Evolutionary conservation across 2,329 filamentous ascomycete genomes (phyloP).

Genomic region (Aspergillus arachidicola): DNA sequence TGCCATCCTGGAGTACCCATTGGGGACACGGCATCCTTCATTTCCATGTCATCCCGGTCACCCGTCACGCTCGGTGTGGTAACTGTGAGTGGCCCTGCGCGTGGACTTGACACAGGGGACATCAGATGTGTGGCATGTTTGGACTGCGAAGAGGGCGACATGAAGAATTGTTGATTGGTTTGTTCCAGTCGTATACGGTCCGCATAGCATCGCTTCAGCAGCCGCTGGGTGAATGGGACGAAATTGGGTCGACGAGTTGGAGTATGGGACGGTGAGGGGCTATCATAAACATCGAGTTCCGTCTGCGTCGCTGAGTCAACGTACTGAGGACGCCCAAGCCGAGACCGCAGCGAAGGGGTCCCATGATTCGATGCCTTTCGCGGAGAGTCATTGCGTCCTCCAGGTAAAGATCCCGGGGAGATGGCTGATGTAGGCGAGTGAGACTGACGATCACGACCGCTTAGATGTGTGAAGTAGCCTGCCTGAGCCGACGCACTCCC

Average conservation of each 20-base stretch:
- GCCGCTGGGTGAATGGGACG: conserved; percentile 44
- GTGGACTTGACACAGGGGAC: conserved; percentile 18
- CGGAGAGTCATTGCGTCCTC: conserved; percentile 29
- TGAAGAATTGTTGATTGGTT: conserved; percentile 21
- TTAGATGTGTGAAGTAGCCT: conserved; percentile 2
- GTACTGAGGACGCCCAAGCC: conserved; percentile 36
- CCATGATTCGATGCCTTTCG: conserved; percentile 35
- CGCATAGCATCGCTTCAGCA: conserved; percentile 45
- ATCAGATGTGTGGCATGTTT: conserved; percentile 11
- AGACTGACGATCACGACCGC: conserved; percentile 40
- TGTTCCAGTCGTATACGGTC: conserved; percentile 43
- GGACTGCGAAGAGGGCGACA: conserved; percentile 20
- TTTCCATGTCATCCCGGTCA: conserved; percentile 46
- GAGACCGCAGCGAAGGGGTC: conserved; percentile 29
- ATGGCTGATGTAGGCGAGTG: conserved; percentile 38
- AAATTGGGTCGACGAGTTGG: conserved; percentile 33
- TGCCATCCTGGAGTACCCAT: conserved; percentile 22
- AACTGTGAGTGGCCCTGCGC: conserved; percentile 11
- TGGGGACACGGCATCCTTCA: conserved; percentile 46
- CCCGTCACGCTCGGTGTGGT: conserved; percentile 13
- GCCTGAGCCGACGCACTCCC: conserved; percentile 1
- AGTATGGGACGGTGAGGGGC: conserved; percentile 24
- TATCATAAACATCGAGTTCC: conserved; percentile 42
- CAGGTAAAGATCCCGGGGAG: conserved; percentile 30
- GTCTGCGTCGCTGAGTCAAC: conserved; percentile 47